These are phyloP conservation scores for Eutrema yunnanense DNA, from an alignment of 345 rosid species.

Conservation along the genomic window DNA sequence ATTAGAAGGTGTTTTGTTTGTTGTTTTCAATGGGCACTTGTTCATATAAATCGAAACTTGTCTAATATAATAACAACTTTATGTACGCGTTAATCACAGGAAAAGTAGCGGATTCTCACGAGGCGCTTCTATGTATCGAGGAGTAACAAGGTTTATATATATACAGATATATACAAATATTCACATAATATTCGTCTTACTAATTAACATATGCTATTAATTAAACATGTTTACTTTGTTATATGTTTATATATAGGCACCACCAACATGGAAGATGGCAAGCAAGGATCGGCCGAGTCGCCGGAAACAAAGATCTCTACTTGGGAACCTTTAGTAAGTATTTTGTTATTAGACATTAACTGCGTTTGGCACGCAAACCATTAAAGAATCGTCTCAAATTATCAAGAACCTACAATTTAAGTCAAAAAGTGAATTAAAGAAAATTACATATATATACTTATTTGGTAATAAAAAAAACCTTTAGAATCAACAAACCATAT, in stretches of 20 bases:
- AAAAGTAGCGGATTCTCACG: slow-evolving; percentile 98
- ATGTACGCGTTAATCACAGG: slow-evolving; percentile 36
- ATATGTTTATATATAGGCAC: slow-evolving; percentile 46
- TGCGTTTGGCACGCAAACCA: background rate
- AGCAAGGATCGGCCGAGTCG: slow-evolving; percentile 99
- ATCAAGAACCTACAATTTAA: background rate
- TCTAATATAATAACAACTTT: background rate
- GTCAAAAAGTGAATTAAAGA: background rate
- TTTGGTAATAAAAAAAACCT: no score
- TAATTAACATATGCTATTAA: background rate
- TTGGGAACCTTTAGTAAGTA: slow-evolving; percentile 92
- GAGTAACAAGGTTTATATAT: slow-evolving; percentile 71
- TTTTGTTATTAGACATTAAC: background rate
- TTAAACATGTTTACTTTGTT: background rate
- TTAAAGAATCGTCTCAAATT: background rate
- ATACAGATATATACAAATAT: background rate
- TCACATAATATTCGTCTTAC: background rate
- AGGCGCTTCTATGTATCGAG: slow-evolving; percentile 98
- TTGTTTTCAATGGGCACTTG: background rate
- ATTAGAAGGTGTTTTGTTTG: slow-evolving; percentile 60
- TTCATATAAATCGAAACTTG: background rate
- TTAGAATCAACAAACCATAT: no score
- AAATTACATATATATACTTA: no score
- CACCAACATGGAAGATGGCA: slow-evolving; percentile 99
- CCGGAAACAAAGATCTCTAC: slow-evolving; percentile 99